Conservation (phyloP, 129 eudicot genomes). For the Gnaphalium uliginosum region DNA sequence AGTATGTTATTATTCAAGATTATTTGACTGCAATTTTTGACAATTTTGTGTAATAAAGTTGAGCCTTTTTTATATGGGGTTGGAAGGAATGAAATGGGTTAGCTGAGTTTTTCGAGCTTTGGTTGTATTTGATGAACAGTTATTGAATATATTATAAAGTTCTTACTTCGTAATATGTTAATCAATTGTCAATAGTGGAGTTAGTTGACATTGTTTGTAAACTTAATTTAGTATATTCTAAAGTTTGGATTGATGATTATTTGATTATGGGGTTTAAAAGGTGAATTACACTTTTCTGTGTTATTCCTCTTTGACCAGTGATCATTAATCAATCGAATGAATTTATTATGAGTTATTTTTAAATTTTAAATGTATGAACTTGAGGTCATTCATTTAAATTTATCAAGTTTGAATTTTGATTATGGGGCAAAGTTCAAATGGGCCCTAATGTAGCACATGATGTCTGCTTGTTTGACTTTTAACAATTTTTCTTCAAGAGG, state of each 20-base stretch:
- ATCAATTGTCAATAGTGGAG: background rate
- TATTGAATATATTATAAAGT: background rate
- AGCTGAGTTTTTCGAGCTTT: background rate
- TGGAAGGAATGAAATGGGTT: constrained; percentile 24
- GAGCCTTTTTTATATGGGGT: constrained; percentile 8
- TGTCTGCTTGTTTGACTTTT: constrained; percentile 11
- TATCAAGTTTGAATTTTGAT: constrained; percentile 4
- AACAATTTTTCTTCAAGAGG: background rate
- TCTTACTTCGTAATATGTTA: constrained; percentile 13
- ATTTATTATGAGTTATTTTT: no score
- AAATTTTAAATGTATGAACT: constrained; percentile 6
- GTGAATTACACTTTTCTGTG: background rate
- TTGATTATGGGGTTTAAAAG: constrained; percentile 19
- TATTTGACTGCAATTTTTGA: background rate
- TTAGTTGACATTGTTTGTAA: background rate
- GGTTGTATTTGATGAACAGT: constrained; percentile 4
- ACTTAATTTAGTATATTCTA: constrained; percentile 17
- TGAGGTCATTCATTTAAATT: background rate
- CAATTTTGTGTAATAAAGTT: background rate
- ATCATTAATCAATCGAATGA: background rate
- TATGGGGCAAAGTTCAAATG: background rate
- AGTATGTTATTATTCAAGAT: background rate
- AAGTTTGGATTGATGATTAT: constrained; percentile 5
- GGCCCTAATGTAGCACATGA: constrained; percentile 2
- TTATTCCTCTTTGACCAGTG: constrained; percentile 14